Evolutionary conservation across 1,139 yeast species (phyloP), one percentile per base, ranked within the genome.

Genomic region (Casaregolazyma suthepensis): DNA sequence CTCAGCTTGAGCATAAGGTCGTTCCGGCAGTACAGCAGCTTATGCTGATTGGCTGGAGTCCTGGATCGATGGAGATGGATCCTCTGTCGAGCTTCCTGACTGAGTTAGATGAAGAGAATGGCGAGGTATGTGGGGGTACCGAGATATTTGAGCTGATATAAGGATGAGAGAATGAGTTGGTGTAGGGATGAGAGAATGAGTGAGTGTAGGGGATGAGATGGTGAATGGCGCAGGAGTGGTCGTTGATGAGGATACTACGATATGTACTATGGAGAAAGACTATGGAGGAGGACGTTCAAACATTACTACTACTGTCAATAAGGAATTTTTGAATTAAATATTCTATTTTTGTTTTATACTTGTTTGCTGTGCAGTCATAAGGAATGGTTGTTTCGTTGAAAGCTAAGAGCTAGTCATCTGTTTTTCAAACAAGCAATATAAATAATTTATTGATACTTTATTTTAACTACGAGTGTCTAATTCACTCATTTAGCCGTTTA

Each of bases 1-100:
- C 40, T 26, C 48, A 46, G 23, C 48, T 46, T 17, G 43, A 46
- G 42, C 22, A 18, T 13, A 46, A 35, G 29, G 48, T 35, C 15
- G 37, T 20, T 18, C 43, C 43, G n/a, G 48, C 48, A 13, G 19
- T 46, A 9, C 48, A 46, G 43, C 43, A 46, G 13, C 40, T 46
- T n/a, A 35, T 17, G 26, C 22, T 46, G 13, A 13, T 35, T 9
- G 42, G 48, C 5, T 46, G 48, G 48, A 22, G 17, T 15, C 40
- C 40, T 3, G 17, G 17, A 15, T 15, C 40, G 5, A 35, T 35
- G 1, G 40, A 35, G 3, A 2, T 15, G 3, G 40, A 35, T 13
- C 40, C 40, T 4, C 2, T 35, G 40, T 35, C 40, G 5, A 3
- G 17, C 17, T 35, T 13, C 17, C 13, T 35, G 40, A n/a, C 3